Conservation (phyloP, 2,329 filamentous ascomycete species). For the Falciphora oryzae region DNA sequence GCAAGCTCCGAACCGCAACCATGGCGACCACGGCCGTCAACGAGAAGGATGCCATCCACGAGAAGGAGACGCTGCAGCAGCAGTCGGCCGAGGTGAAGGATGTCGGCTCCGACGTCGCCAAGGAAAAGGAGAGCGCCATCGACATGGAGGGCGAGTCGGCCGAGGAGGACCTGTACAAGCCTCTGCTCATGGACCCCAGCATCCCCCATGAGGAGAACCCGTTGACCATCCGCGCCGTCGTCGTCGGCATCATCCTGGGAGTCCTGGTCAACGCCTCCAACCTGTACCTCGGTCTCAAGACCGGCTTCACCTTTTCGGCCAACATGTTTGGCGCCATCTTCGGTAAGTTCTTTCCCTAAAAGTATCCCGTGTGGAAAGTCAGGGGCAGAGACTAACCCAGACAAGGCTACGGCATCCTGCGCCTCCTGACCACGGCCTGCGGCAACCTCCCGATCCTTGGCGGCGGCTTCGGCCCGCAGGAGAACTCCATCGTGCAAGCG, state of each 20-base stretch:
- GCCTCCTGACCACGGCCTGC: constrained; percentile 48
- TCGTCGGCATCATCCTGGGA: constrained; percentile 50
- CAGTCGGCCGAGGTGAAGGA: constrained; percentile 13
- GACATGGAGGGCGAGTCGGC: constrained; percentile 2
- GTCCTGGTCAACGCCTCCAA: constrained; percentile 58
- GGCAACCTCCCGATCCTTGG: constrained; percentile 45
- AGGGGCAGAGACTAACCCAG: not conserved
- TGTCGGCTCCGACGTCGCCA: constrained; percentile 21
- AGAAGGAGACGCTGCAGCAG: no score
- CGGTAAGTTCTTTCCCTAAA: constrained; percentile 28
- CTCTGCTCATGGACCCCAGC: constrained; percentile 29
- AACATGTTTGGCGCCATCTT: constrained; percentile 50
- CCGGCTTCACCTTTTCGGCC: constrained; percentile 43
- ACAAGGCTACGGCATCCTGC: constrained; percentile 45
- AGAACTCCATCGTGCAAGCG: constrained; percentile 59
- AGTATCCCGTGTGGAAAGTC: no score
- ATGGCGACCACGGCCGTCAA: no score
- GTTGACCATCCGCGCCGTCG: constrained; percentile 48
- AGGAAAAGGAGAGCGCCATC: constrained; percentile 21
- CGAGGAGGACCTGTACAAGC: constrained; percentile 30
- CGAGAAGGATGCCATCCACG: no score
- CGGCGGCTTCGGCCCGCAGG: constrained; percentile 48
- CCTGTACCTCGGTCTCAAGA: constrained; percentile 52
- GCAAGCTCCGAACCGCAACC: no score
- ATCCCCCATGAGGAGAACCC: constrained; percentile 39